These are phyloP conservation scores for Hyaloscypha variabilis DNA, from an alignment of 495 filamentous ascomycete species.

Conservation along the genomic window DNA sequence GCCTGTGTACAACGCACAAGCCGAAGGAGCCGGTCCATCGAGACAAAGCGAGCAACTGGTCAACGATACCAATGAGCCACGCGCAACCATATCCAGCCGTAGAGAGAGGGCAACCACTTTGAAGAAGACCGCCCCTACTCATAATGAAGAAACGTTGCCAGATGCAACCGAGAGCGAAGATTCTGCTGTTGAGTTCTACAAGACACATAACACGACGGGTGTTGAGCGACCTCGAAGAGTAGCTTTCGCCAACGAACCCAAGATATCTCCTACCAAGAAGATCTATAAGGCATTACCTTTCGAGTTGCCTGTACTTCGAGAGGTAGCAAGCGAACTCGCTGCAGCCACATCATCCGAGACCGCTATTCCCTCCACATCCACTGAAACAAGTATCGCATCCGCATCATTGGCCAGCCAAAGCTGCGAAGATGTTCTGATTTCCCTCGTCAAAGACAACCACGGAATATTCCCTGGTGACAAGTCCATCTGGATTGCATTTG, in stretches of 20 bases:
- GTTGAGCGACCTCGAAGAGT: conserved; percentile 29
- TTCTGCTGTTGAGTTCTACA: conserved; percentile 31
- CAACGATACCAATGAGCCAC: no score
- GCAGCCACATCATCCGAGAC: no score
- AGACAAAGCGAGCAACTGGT: no score
- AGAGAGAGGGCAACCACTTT: no score
- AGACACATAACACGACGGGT: conserved; percentile 38
- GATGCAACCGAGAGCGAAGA: conserved; percentile 20
- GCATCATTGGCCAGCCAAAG: not conserved
- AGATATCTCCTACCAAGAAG: not conserved
- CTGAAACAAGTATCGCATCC: no score
- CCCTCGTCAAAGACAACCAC: conserved; percentile 66
- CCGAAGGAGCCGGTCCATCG: not conserved
- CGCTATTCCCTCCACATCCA: no score
- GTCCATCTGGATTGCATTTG: conserved; percentile 73
- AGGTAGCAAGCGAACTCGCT: no score
- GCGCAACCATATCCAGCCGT: no score
- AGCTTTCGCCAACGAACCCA: not conserved
- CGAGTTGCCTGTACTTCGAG: not conserved
- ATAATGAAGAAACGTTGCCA: not conserved
- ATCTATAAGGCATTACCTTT: not conserved
- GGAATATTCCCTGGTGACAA: conserved; percentile 77
- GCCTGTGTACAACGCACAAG: no score
- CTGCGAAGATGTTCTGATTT: conserved; percentile 65
- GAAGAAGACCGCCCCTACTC: not conserved